These are phyloP conservation scores for Rosa multiflora DNA, from an alignment of 306 rosid genomes.

Conservation along the genomic window DNA sequence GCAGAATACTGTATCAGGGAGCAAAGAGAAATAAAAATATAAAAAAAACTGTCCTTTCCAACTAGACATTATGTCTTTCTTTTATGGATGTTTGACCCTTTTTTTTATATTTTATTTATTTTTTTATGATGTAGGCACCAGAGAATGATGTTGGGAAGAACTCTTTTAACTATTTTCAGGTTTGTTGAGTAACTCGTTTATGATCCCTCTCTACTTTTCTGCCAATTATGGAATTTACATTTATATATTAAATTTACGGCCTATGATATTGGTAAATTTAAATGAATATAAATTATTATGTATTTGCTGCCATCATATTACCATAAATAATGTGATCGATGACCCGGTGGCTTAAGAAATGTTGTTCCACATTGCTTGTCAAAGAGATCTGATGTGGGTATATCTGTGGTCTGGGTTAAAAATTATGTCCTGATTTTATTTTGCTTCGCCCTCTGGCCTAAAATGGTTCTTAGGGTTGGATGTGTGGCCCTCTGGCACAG, in stretches of 20 bases:
- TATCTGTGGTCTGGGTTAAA: background rate
- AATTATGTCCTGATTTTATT: background rate
- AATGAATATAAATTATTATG: background rate
- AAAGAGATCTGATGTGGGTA: background rate
- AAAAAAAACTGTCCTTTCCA: background rate
- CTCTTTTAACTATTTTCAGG: constrained; percentile 93
- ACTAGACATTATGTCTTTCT: background rate
- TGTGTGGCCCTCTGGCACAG: background rate
- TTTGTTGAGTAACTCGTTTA: constrained; percentile 30
- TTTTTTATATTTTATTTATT: background rate
- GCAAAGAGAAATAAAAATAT: background rate
- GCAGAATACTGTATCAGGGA: background rate
- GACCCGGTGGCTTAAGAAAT: background rate
- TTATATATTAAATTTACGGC: background rate
- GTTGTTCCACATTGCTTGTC: background rate
- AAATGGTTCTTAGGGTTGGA: background rate
- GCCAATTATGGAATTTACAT: background rate
- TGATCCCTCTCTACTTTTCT: background rate
- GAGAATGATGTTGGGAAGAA: constrained; percentile 96
- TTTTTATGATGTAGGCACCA: constrained; percentile 55
- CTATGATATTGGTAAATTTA: background rate
- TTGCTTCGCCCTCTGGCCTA: background rate
- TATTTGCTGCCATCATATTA: background rate
- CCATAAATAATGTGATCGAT: background rate
- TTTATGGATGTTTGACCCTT: constrained; percentile 28